Percentiles rank a stretch among this genome's conserved stretches.
Conservation (phyloP, 2,329 filamentous ascomycete species). For the Colletotrichum sp. region DNA sequence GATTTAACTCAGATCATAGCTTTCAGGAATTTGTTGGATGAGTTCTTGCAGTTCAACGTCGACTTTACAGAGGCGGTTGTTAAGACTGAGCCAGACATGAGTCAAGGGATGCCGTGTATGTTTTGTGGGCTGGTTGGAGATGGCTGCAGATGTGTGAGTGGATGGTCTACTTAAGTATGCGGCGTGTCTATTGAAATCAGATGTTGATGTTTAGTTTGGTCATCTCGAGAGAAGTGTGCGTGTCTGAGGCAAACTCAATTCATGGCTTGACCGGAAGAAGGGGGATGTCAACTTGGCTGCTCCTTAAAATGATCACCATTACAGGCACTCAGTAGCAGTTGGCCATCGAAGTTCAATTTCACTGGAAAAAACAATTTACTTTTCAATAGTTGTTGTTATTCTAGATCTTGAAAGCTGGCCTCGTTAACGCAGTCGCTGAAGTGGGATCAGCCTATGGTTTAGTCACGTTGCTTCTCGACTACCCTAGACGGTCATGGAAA, state of each 20-base stretch:
- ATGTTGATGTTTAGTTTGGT: not conserved
- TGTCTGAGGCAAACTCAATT: not conserved
- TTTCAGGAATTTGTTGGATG: not conserved
- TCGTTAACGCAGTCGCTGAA: not conserved
- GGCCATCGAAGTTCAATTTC: no score
- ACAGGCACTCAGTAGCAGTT: not conserved
- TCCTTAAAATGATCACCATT: not conserved
- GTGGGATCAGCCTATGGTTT: not conserved
- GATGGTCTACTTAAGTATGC: not conserved
- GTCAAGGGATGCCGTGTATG: not conserved
- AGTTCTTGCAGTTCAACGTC: not conserved
- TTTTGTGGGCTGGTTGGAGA: not conserved
- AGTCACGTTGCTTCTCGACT: not conserved
- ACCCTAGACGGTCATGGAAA: not conserved
- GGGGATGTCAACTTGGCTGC: not conserved
- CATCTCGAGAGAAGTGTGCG: not conserved
- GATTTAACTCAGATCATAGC: not conserved
- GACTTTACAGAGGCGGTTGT: not conserved
- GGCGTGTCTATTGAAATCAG: not conserved
- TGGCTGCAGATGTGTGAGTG: not conserved
- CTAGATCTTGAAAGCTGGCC: not conserved
- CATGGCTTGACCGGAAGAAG: not conserved
- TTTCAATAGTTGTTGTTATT: no score
- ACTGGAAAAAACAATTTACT: no score
- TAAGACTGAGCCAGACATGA: not conserved